Evolutionary conservation across 2,329 filamentous ascomycete genomes (phyloP).

Genomic region (Aureobasidium lini): DNA sequence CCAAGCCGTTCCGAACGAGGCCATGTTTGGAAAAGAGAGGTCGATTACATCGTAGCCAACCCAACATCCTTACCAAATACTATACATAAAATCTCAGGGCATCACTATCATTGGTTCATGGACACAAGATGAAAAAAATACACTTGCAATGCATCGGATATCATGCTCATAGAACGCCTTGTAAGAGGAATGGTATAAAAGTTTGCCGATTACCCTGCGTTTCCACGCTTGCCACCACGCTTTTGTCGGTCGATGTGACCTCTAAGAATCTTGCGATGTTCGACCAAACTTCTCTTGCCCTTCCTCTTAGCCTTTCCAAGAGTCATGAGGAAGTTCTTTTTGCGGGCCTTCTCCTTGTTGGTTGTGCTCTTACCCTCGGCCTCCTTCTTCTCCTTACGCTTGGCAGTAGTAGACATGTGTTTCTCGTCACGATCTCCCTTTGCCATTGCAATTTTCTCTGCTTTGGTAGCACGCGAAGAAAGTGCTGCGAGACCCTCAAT

Average conservation of each 20-base stretch:
- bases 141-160: no score
- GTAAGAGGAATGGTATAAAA: neutral
- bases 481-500: conserved; percentile 81
- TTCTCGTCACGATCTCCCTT: conserved; percentile 64
- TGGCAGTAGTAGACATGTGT: conserved; percentile 78
- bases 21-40: neutral
- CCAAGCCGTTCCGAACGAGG: neutral
- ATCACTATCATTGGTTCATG: no score
- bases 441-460: conserved; percentile 78
- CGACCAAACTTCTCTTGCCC: conserved; percentile 85
- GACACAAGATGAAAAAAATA: no score
- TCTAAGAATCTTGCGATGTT: conserved; percentile 72
- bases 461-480: conserved; percentile 74
- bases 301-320: conserved; percentile 92
- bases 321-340: conserved; percentile 99
- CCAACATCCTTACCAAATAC: no score
- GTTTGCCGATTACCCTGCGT: conserved; percentile 31
- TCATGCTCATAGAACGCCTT: neutral
- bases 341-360: conserved; percentile 91
- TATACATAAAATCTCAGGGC: no score
- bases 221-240: conserved; percentile 73
- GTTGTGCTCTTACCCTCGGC: conserved; percentile 90
- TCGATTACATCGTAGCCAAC: neutral
- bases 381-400: conserved; percentile 79
- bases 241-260: conserved; percentile 78